Base-by-base conservation (phyloP, 768 basidiomycete genomes). In the Hypsizygus marmoreus region DNA sequence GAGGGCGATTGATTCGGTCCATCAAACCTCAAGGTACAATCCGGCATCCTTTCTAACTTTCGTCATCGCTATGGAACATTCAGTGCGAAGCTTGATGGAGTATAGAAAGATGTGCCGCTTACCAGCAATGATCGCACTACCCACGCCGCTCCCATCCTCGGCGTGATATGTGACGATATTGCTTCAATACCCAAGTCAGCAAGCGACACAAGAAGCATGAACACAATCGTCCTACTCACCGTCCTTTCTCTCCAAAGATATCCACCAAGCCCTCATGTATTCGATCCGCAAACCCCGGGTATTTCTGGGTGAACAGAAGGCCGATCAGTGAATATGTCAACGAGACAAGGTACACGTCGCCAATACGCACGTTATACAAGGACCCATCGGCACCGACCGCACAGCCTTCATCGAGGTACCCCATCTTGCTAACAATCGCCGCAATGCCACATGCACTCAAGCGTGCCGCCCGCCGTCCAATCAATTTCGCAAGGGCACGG, bases 391-490 rank as follows among this genome's bases (percentile, higher is more conserved):
- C 92, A 34, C 91, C 94, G 14, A 95, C 91, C 2, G 77, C 69
- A 62, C 94, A 95, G 0, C 90, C 91, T 51, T 94, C 85, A 13
- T 97, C 95, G 3, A 98, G 73, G 59, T 92, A 91, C 0, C 86
- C 89, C 84, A 90, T 95, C 77, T 92, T 97, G 69, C 84, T 83
- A 43, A 95, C 95, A 58, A 99, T 90, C 8, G 97, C 90, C 2
- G 94, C 95, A 56, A 99, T 97, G 51, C 97, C 95, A 60, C 95
- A 99, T 0, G 95, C 82, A 30, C 90, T 93, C 29, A 98, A 68
- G 14, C 95, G 76, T 9, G 95, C 97, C 0, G 95, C 91, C 16
- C 95, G 84, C 23, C 86, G 78, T 17, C 92, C 92, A 30, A 95
- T 90, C 40, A 97, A 77, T 59, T 86, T 86, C 1, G 95, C 91